Evolutionary conservation across 2,329 filamentous ascomycete species (phyloP), one percentile per base, ranked within the genome.

Genomic region (Monosporascus sp.): DNA sequence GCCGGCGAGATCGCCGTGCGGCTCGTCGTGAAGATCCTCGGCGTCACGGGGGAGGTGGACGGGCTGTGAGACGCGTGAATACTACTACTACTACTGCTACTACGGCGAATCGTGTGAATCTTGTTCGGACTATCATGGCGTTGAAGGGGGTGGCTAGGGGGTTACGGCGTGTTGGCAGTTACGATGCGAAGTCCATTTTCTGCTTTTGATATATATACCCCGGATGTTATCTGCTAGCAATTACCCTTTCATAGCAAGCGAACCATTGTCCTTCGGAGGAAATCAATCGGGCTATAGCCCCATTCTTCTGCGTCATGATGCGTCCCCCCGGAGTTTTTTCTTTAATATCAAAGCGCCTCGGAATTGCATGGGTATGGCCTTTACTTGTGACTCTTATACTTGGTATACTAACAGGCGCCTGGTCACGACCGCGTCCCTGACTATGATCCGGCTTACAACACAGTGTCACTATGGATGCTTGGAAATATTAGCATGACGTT

Each of bases 1-100:
- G 53, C 55, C 1, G 58, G 51, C n/a, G 56, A 62, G 15, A 53
- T 64, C 9, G 46, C 58, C 5, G 61, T 55, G 3, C 53, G 54
- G 27, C 47, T 66, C 25, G 50, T 63, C 15, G 60, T 67, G 35
- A 60, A 60, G 37, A 53, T 67, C 9, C 58, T 67, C 37, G 65
- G 64, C 17, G 59, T 67, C 4, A 65, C 61, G 47, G 54, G 55
- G 27, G 62, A 63, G 18, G 18, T 55, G 15, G 56, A 60, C 20
- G 53, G 52, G 17, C 49, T 56, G 51, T 57, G 49, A 53, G 51
- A 37, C 18, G 25, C 38, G 9, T 22, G 24, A 31, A 35, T 35
- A 11, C 27, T 11, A 9, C 22, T 5, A 25, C 24, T 6, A 25
- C 24, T 25, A 6, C 24, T 31, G 3, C 27, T 31, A 11, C 27